Percentiles rank a stretch among this genome's conserved stretches.
Evolutionary conservation across 2,329 filamentous ascomycete species (phyloP).

Genomic region (Colletotrichum tropicicola): DNA sequence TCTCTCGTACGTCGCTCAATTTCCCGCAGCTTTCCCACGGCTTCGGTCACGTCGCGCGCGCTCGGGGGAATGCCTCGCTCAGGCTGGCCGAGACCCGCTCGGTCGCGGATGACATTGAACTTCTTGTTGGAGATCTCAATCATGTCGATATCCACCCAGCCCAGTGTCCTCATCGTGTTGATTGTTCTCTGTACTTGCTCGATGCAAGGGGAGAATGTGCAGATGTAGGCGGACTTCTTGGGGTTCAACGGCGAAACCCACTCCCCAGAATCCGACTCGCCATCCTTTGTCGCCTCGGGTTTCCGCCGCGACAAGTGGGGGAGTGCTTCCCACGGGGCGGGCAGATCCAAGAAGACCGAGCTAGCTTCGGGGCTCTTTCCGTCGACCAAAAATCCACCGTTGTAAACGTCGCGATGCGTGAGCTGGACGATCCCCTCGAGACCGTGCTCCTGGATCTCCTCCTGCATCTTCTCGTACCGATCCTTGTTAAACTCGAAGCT

Average conservation of each 20-base stretch:
- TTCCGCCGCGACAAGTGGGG: constrained; percentile 73
- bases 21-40: constrained; percentile 75
- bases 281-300: constrained; percentile 37
- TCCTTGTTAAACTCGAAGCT: constrained; percentile 85
- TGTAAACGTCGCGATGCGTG: constrained; percentile 83
- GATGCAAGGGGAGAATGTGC: constrained; percentile 96
- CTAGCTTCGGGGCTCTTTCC: constrained; percentile 70
- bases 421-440: constrained; percentile 74
- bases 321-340: constrained; percentile 82
- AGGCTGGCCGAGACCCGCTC: constrained; percentile 73
- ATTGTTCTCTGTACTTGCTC: constrained; percentile 94
- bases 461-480: constrained; percentile 73
- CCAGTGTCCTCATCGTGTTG: constrained; percentile 78
- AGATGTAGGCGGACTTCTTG: constrained; percentile 78
- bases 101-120: constrained; percentile 84
- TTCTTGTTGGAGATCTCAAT: constrained; percentile 85
- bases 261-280: too few relatives aligned
- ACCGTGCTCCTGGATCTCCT: constrained; percentile 75
- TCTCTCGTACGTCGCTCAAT: constrained; percentile 76
- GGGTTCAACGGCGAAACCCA: constrained; percentile 76
- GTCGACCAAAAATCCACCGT: constrained; percentile 74
- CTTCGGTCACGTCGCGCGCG: constrained; percentile 81
- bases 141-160: constrained; percentile 94
- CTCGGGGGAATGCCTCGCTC: constrained; percentile 78
- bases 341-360: constrained; percentile 81